Evolutionary conservation across 1,284 basidiomycete genomes (phyloP), one percentile per base, ranked within the genome.

Genomic region (Volvariella volvacea): DNA sequence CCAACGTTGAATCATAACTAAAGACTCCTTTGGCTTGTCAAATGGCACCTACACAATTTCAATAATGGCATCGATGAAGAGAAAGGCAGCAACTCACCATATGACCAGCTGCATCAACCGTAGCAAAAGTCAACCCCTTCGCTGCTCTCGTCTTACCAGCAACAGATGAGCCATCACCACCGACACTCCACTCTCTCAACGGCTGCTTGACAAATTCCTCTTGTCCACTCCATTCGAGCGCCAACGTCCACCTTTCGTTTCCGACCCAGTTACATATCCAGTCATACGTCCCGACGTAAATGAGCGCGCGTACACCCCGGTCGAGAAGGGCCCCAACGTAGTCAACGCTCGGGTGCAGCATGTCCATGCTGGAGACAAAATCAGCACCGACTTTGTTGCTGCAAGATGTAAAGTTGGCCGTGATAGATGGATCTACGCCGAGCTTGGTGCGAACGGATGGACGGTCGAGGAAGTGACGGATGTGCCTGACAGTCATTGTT

Each of bases 291-390:
- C 86, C 86, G 3, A 80, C 83, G 53, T 89, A 89, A 48, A 90
- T 78, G 14, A 93, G 72, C 3, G 83, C 80, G 4, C 75, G 67
- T 20, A 93, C 67, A 1, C 78, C 80, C 20, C 87, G 76, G 56
- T 92, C 88, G 16, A 92, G 75, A 25, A 93, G 71, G 1, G 70
- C 79, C 1, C 76, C 71, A 45, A 91, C 69, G 55, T 91, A 81
- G 36, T 73, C 61, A 52, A 67, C 62, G 0, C 72, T 73, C 2
- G 64, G 56, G 48, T 71, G 73, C 34, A 63, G 54, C 9, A 46
- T 39, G 52, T 83, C 80, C 31, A 63, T 56, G 9, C 62, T 51
- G 0, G 19, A 33, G 4, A 2, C 8, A 52, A 83, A 83, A 0
- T 64, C 68, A 1, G 9, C 1, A 2, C 54, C 51, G 15, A 88